phyloP scores from a whole-genome alignment of 208 protist species.

The Leishmania aethiopica region DNA sequence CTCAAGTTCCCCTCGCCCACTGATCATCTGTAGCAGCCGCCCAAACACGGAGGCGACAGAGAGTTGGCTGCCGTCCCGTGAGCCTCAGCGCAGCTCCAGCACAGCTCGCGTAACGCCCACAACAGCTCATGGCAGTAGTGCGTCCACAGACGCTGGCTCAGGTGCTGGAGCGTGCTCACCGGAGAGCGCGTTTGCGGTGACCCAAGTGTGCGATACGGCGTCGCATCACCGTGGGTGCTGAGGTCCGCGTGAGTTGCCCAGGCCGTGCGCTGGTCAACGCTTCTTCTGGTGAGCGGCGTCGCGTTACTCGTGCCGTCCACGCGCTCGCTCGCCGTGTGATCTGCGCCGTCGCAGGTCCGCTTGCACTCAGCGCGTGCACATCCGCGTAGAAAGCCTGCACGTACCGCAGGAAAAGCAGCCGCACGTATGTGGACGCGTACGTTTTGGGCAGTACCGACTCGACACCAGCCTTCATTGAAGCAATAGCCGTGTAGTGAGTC shows the following conservation, averaged over 20 bases:
- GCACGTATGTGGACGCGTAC: constrained; percentile 61
- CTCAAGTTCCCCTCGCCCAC: constrained; percentile 16
- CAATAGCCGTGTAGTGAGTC: constrained; percentile 36
- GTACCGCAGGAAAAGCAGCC: constrained; percentile 63
- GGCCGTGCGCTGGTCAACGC: no score
- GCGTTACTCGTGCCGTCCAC: neutral
- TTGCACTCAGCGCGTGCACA: constrained; percentile 16
- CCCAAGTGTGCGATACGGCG: constrained; percentile 8
- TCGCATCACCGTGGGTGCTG: neutral
- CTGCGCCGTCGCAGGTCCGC: neutral
- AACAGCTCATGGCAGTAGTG: constrained; percentile 57
- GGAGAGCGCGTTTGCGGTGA: neutral
- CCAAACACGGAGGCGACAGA: constrained; percentile 62
- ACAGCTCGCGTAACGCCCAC: constrained; percentile 54
- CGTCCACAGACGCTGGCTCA: constrained; percentile 39
- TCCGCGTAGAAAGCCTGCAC: constrained; percentile 58
- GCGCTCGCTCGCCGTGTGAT: neutral
- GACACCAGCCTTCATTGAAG: constrained; percentile 25
- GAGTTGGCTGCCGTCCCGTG: constrained; percentile 55
- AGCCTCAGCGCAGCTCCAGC: constrained; percentile 51
- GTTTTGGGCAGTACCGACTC: constrained; percentile 40
- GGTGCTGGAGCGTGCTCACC: constrained; percentile 19
- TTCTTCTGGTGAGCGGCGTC: neutral
- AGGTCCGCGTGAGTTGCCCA: neutral
- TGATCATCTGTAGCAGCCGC: constrained; percentile 49